Evolutionary conservation across 768 basidiomycete species (phyloP).

Genomic region (Boletellus emodensis): DNA sequence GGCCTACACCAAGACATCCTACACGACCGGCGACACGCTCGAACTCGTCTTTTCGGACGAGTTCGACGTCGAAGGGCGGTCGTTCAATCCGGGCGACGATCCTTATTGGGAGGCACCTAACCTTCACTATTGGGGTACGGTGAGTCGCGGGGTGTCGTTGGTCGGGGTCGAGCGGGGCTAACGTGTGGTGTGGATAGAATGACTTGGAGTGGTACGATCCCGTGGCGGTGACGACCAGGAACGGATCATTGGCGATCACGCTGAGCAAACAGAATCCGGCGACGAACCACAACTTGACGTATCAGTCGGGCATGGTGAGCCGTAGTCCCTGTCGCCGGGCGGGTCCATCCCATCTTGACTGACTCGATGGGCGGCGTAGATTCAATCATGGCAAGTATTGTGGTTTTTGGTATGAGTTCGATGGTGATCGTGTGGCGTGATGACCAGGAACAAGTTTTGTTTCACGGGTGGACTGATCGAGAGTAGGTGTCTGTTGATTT

Average conservation of each 20-base stretch:
- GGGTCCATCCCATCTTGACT: constrained; percentile 21
- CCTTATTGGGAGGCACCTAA: constrained; percentile 55
- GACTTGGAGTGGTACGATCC: constrained; percentile 64
- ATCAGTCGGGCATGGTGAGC: constrained; percentile 39
- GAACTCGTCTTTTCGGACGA: constrained; percentile 78
- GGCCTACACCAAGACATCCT: constrained; percentile 38
- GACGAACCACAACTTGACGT: constrained; percentile 45
- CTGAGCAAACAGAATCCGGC: constrained; percentile 40
- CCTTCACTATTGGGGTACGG: constrained; percentile 65
- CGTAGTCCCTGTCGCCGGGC: neutral
- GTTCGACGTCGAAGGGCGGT: constrained; percentile 69
- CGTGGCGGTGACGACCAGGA: constrained; percentile 43
- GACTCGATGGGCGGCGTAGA: constrained; percentile 16
- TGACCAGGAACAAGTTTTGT: constrained; percentile 62
- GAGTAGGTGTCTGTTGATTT: constrained; percentile 16
- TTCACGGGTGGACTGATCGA: constrained; percentile 78
- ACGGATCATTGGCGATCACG: constrained; percentile 49
- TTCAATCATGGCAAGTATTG: constrained; percentile 28
- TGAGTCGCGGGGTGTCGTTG: constrained; percentile 23
- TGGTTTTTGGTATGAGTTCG: neutral
- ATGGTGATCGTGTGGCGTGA: neutral
- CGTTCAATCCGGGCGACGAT: constrained; percentile 68
- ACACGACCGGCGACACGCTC: constrained; percentile 33
- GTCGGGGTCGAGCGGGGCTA: neutral
- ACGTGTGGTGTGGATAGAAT: constrained; percentile 13